Percentiles rank a stretch among this genome's conserved stretches.
phyloP scores from a whole-genome alignment of 306 rosid species.

The Vigna nakashimae region DNA sequence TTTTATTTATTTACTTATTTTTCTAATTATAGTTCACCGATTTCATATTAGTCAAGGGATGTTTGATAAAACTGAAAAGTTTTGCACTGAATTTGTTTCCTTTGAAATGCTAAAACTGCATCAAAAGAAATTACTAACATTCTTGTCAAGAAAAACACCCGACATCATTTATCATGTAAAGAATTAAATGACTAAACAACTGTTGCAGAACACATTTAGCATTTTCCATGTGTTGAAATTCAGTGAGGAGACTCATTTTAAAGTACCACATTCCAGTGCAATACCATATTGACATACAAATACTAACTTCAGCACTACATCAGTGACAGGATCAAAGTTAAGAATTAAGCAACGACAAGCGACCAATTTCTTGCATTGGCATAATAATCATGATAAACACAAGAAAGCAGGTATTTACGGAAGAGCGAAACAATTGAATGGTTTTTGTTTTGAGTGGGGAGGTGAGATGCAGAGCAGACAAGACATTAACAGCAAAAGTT shows the following conservation, averaged over 20 bases:
- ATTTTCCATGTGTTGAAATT: constrained; percentile 6
- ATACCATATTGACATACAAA: constrained; percentile 1
- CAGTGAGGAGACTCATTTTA: constrained; percentile 8
- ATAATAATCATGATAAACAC: constrained; percentile 17
- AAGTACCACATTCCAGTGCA: constrained; percentile 5
- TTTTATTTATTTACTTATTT: not conserved
- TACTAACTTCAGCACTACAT: constrained; percentile 7
- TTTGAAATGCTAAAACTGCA: constrained; percentile 5
- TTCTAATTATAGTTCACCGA: not conserved
- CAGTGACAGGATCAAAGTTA: constrained; percentile 15
- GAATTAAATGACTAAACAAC: constrained; percentile 14
- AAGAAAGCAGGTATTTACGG: constrained; percentile 7
- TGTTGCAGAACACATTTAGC: not conserved
- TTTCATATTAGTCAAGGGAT: constrained; percentile 1
- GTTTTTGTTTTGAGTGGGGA: not conserved
- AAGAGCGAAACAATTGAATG: not conserved
- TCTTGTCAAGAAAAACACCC: not conserved
- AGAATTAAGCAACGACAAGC: not conserved
- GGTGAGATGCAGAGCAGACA: constrained; percentile 1
- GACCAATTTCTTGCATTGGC: constrained; percentile 3
- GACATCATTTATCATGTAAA: not conserved
- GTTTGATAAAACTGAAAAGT: not conserved
- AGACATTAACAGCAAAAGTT: constrained; percentile 28
- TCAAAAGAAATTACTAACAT: not conserved
- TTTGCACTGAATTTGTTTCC: not conserved